Evolutionary conservation across 2,329 filamentous ascomycete genomes (phyloP), one percentile per base, ranked within the genome.

Genomic region (Diaporthe helianthi): DNA sequence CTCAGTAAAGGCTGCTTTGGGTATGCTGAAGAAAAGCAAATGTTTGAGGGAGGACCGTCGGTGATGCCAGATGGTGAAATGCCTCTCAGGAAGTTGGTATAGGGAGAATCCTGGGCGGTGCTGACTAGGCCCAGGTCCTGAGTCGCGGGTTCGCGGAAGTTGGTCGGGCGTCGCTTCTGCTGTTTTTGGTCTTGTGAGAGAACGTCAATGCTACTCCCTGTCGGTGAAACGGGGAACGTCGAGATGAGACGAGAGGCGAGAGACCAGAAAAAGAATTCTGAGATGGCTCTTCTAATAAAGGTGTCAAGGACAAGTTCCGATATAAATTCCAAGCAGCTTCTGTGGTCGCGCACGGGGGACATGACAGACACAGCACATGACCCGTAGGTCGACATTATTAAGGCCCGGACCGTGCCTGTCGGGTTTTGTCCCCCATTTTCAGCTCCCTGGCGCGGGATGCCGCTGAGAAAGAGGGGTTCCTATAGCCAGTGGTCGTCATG

Each of bases 381-480:
- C n/a, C n/a, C n/a, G n/a, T n/a, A n/a, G n/a, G n/a, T n/a, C n/a
- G n/a, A n/a, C n/a, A n/a, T n/a, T n/a, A n/a, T n/a, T n/a, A n/a
- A n/a, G n/a, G n/a, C n/a, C n/a, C n/a, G n/a, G n/a, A 29, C 26
- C 31, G 41, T 31, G 31, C 15, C 24, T 61, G 55, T 60, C 38
- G 55, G 55, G 24, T 26, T 55, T 65, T 33, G 49, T 66, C 51
- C 13, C 36, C 26, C 51, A 46, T 41, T 54, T 31, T 49, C 52
- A 58, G 65, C 65, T 67, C 10, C 58, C 58, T 9, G 52, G 33
- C 41, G 52, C 54, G 52, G 52, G 46, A 44, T 67, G 65, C 65
- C 52, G 52, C 65, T 68, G 64, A 64, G 63, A 53, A 64, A 63
- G 54, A 52, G 58, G 58, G 66, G 66, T 26, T 68, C 33, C 19